These are phyloP conservation scores for Phaeophleospora eucalypticola DNA, from an alignment of 2,329 filamentous ascomycete species.

Conservation along the genomic window DNA sequence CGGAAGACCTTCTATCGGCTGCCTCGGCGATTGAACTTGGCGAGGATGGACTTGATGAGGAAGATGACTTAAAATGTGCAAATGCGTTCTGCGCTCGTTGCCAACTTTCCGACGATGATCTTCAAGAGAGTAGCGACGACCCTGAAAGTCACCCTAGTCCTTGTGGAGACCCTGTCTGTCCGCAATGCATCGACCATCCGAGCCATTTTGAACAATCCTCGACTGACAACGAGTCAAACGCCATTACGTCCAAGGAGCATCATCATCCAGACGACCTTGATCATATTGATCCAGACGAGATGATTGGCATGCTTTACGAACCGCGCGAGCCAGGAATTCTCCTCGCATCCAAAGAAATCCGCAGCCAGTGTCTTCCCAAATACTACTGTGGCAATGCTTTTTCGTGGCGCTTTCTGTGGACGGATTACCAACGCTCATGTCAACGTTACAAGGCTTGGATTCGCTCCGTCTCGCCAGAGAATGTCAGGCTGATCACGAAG, in stretches of 20 bases:
- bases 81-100: no score
- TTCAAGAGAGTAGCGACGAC: not conserved
- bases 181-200: not conserved
- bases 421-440: slow-evolving; percentile 7
- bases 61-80: no score
- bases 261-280: slow-evolving; percentile 9
- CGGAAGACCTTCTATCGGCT: no score
- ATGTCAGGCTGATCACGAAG: slow-evolving; percentile 6
- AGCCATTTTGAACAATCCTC: not conserved
- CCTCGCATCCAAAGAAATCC: slow-evolving; percentile 9
- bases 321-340: slow-evolving; percentile 9
- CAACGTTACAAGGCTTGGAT: slow-evolving; percentile 8
- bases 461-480: not conserved
- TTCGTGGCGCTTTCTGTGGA: slow-evolving; percentile 13
- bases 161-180: not conserved
- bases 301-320: slow-evolving; percentile 16
- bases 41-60: no score
- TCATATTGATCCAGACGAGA: slow-evolving; percentile 9
- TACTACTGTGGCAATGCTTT: slow-evolving; percentile 15
- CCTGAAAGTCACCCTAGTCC: not conserved
- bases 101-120: not conserved
- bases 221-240: slow-evolving; percentile 3
- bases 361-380: slow-evolving; percentile 10
- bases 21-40: no score
- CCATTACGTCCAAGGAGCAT: slow-evolving; percentile 1